Evolutionary conservation across 768 basidiomycete genomes (phyloP).

Genomic region (Leccinum subtestaceum): DNA sequence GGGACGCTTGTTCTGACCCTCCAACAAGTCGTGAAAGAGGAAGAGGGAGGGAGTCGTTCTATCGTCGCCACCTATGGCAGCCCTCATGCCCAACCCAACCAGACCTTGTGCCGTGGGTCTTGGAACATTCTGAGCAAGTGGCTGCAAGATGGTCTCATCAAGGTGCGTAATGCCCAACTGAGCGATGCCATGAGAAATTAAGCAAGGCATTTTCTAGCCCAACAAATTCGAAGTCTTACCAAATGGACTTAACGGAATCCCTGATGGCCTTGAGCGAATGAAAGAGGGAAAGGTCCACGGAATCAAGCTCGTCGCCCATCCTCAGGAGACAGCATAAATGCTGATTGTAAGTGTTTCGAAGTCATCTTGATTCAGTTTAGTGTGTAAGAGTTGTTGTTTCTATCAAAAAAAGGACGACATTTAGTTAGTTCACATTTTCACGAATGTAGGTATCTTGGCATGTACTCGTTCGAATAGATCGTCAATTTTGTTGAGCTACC

Average conservation of each 20-base stretch:
- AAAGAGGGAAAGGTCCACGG: conserved; percentile 40
- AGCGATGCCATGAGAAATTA: neutral
- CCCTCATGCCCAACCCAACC: conserved; percentile 21
- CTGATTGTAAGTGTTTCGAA: neutral
- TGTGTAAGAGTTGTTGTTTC: conserved; percentile 19
- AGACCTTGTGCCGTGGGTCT: conserved; percentile 10
- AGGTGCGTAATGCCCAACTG: conserved; percentile 12
- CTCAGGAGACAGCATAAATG: conserved; percentile 35
- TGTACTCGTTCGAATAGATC: conserved; percentile 9
- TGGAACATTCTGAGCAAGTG: conserved; percentile 26
- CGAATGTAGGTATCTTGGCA: neutral
- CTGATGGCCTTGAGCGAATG: conserved; percentile 36
- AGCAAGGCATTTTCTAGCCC: conserved; percentile 30
- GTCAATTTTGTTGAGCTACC: neutral
- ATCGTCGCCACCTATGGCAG: conserved; percentile 24
- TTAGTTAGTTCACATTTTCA: neutral
- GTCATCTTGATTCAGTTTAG: neutral
- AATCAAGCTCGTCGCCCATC: conserved; percentile 41
- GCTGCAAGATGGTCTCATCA: conserved; percentile 26
- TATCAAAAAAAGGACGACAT: neutral
- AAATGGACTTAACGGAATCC: conserved; percentile 39
- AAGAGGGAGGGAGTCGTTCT: conserved; percentile 18
- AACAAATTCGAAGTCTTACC: conserved; percentile 42
- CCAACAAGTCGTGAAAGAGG: conserved; percentile 21
- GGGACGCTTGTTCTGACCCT: conserved; percentile 35